Percentiles rank a stretch among this genome's conserved stretches.
phyloP scores from a whole-genome alignment of 495 filamentous ascomycete species.

The Penicillium fimorum region DNA sequence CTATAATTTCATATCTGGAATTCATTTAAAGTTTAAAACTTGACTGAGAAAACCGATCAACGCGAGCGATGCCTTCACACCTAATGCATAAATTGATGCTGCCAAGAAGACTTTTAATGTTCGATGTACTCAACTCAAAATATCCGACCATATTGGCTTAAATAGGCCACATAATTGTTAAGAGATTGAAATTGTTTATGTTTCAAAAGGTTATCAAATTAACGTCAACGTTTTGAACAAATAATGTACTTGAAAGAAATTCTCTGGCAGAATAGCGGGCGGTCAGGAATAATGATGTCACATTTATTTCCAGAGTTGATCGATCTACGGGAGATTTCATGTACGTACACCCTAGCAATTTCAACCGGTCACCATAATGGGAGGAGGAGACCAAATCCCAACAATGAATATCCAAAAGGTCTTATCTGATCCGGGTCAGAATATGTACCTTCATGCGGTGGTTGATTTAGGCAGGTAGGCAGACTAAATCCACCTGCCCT shows the following conservation, averaged over 20 bases:
- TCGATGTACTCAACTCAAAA: too few relatives aligned
- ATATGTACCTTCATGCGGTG: slow-evolving; percentile 25
- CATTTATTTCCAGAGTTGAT: neutral
- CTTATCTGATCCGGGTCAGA: slow-evolving; percentile 1
- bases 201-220: neutral
- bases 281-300: slow-evolving; percentile 13
- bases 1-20: too few relatives aligned
- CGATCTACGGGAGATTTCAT: neutral
- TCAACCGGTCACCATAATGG: slow-evolving; percentile 13
- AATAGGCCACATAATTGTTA: too few relatives aligned
- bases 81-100: neutral
- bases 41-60: neutral
- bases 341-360: neutral
- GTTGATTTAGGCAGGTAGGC: slow-evolving; percentile 35
- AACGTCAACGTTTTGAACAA: too few relatives aligned
- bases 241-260: neutral
- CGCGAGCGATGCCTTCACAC: neutral
- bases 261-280: neutral
- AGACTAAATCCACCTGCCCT: neutral
- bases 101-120: too few relatives aligned
- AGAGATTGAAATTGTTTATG: neutral
- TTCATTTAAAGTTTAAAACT: neutral
- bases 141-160: too few relatives aligned
- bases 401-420: neutral
- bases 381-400: slow-evolving; percentile 17